Base-by-base conservation (phyloP, 495 filamentous ascomycete genomes). In the Xylaria scruposa region DNA sequence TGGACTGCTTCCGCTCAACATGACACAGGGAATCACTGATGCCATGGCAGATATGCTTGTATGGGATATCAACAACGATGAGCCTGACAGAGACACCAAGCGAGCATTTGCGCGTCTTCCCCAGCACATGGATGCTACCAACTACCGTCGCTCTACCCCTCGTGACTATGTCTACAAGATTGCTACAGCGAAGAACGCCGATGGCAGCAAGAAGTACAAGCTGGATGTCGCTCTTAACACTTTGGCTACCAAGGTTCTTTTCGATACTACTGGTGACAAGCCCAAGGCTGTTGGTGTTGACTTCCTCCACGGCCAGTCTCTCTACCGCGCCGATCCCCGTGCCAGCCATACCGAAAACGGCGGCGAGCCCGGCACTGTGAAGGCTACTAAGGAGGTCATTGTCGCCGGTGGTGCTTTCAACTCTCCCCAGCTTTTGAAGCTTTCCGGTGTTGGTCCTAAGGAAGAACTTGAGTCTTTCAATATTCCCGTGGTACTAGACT, bases 371-470 rank as follows among this genome's bases (percentile, higher is more conserved):
- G 85, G 86, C 26, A 82, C 80, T 17, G 86, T 83, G 5, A 76
- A 73, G 3, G 89, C 88, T 0, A 83, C 83, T 0, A 82, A 84
- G 33, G 90, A 92, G 76, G 88, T 93, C 56, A 90, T 93, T 69
- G 66, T 93, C 7, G 78, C 90, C 15, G 90, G 84, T 12, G 91
- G 91, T 33, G 77, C 84, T 6, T 88, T 88, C 78, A 88, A 91
- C 82, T 85, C 88, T 0, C 90, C 90, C 0, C 87, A 90, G 72
- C 74, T 93, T 1, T 86, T 93, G 29, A 88, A 91, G 75, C 84
- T 90, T 4, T 88, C 84, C 1, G 91, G 92, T 9, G 80, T 93
- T 60, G 91, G 91, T 2, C 85, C 88, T 0, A 68, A 70, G 2
- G 74, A 73, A 0, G 83, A 90, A 44, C 83, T 93, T 0, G 19